Base-by-base conservation (phyloP, 768 basidiomycete species). In the Leccinum ochraceum region DNA sequence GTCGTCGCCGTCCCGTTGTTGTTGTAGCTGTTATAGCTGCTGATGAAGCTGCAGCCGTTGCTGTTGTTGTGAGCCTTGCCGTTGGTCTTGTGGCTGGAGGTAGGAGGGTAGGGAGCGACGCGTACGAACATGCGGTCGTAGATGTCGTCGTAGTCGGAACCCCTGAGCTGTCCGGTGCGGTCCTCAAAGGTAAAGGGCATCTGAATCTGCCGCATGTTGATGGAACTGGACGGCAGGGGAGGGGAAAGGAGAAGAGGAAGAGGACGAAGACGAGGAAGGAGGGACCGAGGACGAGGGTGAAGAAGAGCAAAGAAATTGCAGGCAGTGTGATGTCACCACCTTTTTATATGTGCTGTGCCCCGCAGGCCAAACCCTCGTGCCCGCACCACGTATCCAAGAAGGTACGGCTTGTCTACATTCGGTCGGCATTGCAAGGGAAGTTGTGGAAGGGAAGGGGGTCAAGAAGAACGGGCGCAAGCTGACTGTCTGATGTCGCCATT, bases 101-200 rank as follows among this genome's bases (percentile, higher is more conserved):
- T 62, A 10, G 79, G 80, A 5, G 85, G 81, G 22, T 77, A 73
- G 3, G 82, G 80, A 6, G 81, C 73, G 37, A 90, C 79, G 60
- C 85, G 87, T 54, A 88, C 80, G 76, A 88, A 90, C 63, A 85
- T 75, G 57, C 89, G 83, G 73, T 92, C 89, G 69, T 90, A 91
- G 65, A 90, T 82, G 66, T 92, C 89, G 69, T 89, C 88, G 63
- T 85, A 90, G 77, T 92, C 88, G 1, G 87, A 81, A 52, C 76
- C 73, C 13, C 79, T 75, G 60, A 81, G 72, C 14, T 75, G 72
- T 20, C 83, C 87, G 0, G 88, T 86, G 51, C 86, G 83, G 76
- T 90, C 88, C 71, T 90, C 89, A 49, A 89, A 79, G 51, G 81
- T 81, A 63, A 82, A 82, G 17, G 86, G 85, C 59, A 84, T 77